Evolutionary conservation across 1,139 yeast species (phyloP), one percentile per base, ranked within the genome.

Genomic region (Candida pseudoviswanathii): DNA sequence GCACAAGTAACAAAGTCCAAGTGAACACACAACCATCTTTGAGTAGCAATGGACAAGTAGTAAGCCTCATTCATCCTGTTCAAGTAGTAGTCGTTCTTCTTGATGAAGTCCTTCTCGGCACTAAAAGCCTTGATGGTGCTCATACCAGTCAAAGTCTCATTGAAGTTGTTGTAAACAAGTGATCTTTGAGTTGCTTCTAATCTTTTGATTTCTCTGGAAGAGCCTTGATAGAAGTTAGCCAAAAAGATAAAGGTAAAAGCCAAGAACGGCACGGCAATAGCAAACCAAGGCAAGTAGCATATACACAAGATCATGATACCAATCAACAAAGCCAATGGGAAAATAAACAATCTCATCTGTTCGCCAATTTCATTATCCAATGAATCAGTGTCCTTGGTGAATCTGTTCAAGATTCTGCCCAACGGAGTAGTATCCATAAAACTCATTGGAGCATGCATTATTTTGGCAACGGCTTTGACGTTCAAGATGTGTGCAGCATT

Each of bases 351-450:
- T 51, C 78, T 65, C 59, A 73, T 60, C 53, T 75, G 78, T 52
- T 75, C 80, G 32, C 78, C 75, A 53, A 75, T 66, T 57, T 74
- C 80, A 55, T 75, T 75, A 58, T 75, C 80, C 55, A 76, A 69
- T 7, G 76, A 67, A 57, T 76, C 80, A 7, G 80, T 75, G 57
- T 76, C 80, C 56, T 73, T 75, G 6, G 79, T 74, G 56, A 96
- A 50, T 86, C 92, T 63, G 61, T 75, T 75, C 59, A 76, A 66
- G 33, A 76, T 68, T 62, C 80, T 66, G 22, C 80, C 80, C 58
- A 74, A 60, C 5, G 80, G 80, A 44, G 70, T 75, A 11, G 77
- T 68, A 59, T 75, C 80, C 63, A 75, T 66, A 56, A 66, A 75
- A 44, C 71, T 63, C 79, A 75, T 73, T 44, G 80, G 80, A 0